Base-by-base conservation (phyloP, 139 green algal species). In the Chlorella sp. region DNA sequence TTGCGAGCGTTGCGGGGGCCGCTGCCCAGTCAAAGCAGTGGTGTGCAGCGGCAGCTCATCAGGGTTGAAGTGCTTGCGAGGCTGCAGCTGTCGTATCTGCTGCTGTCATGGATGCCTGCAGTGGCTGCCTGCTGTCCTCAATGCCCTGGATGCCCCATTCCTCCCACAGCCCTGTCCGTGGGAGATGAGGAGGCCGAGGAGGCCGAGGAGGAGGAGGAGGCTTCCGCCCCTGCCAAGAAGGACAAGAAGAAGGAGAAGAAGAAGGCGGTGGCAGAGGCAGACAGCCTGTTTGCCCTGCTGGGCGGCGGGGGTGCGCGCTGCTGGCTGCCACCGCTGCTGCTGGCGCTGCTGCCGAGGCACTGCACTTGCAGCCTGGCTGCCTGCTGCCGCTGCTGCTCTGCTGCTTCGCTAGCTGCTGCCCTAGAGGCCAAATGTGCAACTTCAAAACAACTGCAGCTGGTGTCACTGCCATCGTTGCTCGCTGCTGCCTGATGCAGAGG, bases 221-320 rank as follows among this genome's bases (percentile, higher is more conserved):
- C n/a, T 21, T 65, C 41, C 26, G 26, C 39, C 39, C 5, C 69
- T 6, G 15, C 60, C 32, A 87, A 84, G 80, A 81, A 47, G 44
- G 72, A 71, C 32, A 81, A 91, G 56, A 79, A 79, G 71, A 94
- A 94, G 75, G 90, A 93, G 62, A 94, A 94, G 71, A 93, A 92
- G 64, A 85, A 88, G 82, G 74, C 32, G 30, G 57, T 62, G 21
- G 78, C 79, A 32, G 88, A 87, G 28, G 30, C 88, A 3, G 85
- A 88, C 17, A 74, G n/a, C 78, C 84, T 87, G 23, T 95, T 95
- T 94, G 92, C 92, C 56, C 88, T 85, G 12, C 78, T 95, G 57
- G 92, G 87, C n/a, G 82, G 87, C 70, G 73, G 72, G 23, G 70
- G 39, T 60, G 78, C 85, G 34, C 71, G 44, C 44, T 51, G 44